Percentiles rank a stretch among this genome's conserved stretches.
phyloP scores from a whole-genome alignment of 2,329 filamentous ascomycete species.

The Curvularia sp. region DNA sequence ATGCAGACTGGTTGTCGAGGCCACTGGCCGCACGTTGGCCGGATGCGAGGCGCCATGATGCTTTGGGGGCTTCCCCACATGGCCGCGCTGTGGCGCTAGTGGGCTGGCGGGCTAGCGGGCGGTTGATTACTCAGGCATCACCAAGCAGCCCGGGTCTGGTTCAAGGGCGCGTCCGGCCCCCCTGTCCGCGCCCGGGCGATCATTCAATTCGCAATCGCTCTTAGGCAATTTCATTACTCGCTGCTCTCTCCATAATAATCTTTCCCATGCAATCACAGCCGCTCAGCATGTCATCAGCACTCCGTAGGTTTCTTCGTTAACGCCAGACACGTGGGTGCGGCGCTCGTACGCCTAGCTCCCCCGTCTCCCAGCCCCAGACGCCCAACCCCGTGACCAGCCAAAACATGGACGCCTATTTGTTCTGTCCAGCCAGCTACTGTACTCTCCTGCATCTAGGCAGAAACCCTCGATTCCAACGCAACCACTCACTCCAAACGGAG shows the following conservation, averaged over 20 bases:
- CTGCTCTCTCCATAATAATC: neutral
- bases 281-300: neutral
- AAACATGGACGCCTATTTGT: neutral
- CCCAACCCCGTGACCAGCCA: neutral
- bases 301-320: too few species aligned
- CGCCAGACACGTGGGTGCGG: neutral
- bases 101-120: neutral
- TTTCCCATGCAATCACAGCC: neutral
- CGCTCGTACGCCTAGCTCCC: too few species aligned
- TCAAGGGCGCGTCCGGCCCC: neutral
- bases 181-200: neutral
- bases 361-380: too few species aligned
- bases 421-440: neutral
- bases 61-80: constrained; percentile 32
- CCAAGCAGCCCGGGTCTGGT: constrained; percentile 31
- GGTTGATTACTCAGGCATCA: constrained; percentile 44
- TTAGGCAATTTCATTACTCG: neutral
- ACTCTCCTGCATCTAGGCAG: too few species aligned
- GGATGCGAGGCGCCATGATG: neutral
- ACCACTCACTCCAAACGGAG: neutral
- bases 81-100: constrained; percentile 2
- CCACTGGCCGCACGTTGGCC: neutral
- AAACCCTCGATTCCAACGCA: neutral
- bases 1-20: neutral
- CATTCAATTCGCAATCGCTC: neutral